phyloP scores from a whole-genome alignment of 1,284 basidiomycete species.

The Cryptococcus hybrid region DNA sequence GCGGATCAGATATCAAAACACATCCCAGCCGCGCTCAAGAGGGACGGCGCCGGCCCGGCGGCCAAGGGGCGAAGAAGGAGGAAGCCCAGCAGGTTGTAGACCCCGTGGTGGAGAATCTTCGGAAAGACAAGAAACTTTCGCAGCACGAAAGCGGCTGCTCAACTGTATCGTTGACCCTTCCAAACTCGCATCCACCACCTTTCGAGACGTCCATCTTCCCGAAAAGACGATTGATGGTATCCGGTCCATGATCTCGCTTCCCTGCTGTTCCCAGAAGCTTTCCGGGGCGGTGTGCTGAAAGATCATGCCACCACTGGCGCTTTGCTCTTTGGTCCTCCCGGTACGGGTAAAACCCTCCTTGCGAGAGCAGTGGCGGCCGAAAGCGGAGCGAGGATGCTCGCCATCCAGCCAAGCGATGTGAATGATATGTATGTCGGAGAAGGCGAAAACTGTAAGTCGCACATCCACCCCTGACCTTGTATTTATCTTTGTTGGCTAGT shows the following conservation, averaged over 20 bases:
- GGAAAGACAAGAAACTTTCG: slow-evolving; percentile 69
- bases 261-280: slow-evolving; percentile 87
- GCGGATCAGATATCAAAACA: slow-evolving; percentile 20
- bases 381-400: slow-evolving; percentile 83
- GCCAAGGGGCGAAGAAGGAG: slow-evolving; percentile 3
- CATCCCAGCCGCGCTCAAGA: slow-evolving; percentile 9
- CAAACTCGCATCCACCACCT: slow-evolving; percentile 64
- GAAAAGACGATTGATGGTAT: slow-evolving; percentile 81
- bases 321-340: slow-evolving; percentile 82
- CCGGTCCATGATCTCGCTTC: slow-evolving; percentile 85
- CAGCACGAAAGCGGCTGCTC: slow-evolving; percentile 70
- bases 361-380: slow-evolving; percentile 90
- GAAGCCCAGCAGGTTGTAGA: slow-evolving; percentile 48
- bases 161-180: slow-evolving; percentile 79
- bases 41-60: slow-evolving; percentile 8
- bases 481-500: background rate
- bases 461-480: too few relatives aligned
- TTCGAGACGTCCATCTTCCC: slow-evolving; percentile 83
- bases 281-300: slow-evolving; percentile 85
- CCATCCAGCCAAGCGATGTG: slow-evolving; percentile 57
- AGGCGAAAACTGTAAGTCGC: slow-evolving; percentile 70
- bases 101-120: slow-evolving; percentile 70
- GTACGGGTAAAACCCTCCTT: slow-evolving; percentile 86
- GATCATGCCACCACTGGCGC: slow-evolving; percentile 85
- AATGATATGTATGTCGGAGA: slow-evolving; percentile 76